Base-by-base conservation (phyloP, 148 eudicot genomes). In the Fagopyrum homotropicum region DNA sequence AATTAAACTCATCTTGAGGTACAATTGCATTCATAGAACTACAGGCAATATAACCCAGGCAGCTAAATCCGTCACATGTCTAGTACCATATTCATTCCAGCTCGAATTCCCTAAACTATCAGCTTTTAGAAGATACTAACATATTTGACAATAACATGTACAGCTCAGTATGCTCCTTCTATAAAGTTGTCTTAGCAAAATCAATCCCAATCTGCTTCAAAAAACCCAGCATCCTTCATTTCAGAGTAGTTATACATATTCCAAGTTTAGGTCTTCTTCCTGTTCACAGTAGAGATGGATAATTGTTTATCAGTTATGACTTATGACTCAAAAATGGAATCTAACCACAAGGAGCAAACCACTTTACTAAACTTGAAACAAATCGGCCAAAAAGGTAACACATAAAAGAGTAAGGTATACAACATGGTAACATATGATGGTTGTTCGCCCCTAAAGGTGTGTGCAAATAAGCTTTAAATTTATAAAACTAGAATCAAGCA, bases 171-270 rank as follows among this genome's bases (percentile, higher is more conserved):
- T 29, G 60, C 45, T 45, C 30, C n/a, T n/a, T n/a, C 46, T 48
- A 49, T 52, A 75, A 69, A 47, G 56, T 12, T 35, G 69, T 40
- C 9, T 26, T 35, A 26, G 12, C 19, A 19, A 47, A 68, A 46
- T 61, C 47, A 89, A 60, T 85, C 93, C 89, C 88, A 87, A 44
- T 87, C 93, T 30, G 87, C 79, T 59, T 89, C 90, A 57, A 89
- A 89, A 82, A 89, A 89, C 46, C 93, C 93, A 51, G 93, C 93
- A 61, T 89, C 93, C 74, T 87, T 89, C 93, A 89, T 89, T 87
- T 89, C 90, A 9, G 93, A 89, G 89, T 89, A 89, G 82, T n/a
- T 89, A 89, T 60, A 89, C 87, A 68, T 85, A 85, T 57, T 89
- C 93, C 72, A 89, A 76, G 79, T 83, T 86, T 80, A 89, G 73